These are phyloP conservation scores for Panicum virgatum DNA, from an alignment of 202 grass and related monocot genomes.

Conservation along the genomic window DNA sequence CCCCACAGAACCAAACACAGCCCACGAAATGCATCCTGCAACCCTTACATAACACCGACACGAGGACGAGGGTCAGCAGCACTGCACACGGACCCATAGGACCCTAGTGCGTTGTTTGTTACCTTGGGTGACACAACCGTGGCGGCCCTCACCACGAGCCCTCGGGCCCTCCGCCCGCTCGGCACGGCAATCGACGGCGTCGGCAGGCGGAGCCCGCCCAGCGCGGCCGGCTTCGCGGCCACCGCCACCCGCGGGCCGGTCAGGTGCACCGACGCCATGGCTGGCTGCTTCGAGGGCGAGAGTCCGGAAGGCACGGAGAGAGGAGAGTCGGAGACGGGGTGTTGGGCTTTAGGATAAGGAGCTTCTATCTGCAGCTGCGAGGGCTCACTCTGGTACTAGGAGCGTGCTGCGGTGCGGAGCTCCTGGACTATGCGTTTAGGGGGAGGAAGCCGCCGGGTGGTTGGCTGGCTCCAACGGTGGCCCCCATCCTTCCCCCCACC, in stretches of 20 bases:
- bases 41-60: neutral
- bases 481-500: too few relatives aligned
- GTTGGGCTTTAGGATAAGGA: constrained; percentile 40
- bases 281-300: neutral
- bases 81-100: too few relatives aligned
- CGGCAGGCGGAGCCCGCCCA: constrained; percentile 39
- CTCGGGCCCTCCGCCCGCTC: constrained; percentile 30
- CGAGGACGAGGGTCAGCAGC: neutral
- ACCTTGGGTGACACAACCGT: constrained; percentile 83
- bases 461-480: too few relatives aligned
- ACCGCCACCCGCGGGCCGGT: constrained; percentile 38
- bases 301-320: too few relatives aligned
- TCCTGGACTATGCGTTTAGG: neutral
- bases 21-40: neutral
- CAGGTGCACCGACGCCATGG: constrained; percentile 69
- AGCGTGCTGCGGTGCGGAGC: neutral
- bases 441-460: neutral
- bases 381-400: neutral
- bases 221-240: constrained; percentile 34
- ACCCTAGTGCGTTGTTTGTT: neutral
- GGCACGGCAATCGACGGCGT: constrained; percentile 17
- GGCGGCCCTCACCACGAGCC: constrained; percentile 67
- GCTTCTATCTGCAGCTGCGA: neutral
- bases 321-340: too few relatives aligned
- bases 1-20: neutral